These are phyloP conservation scores for Xylaria polymorpha DNA, from an alignment of 2,329 filamentous ascomycete species.

Conservation along the genomic window DNA sequence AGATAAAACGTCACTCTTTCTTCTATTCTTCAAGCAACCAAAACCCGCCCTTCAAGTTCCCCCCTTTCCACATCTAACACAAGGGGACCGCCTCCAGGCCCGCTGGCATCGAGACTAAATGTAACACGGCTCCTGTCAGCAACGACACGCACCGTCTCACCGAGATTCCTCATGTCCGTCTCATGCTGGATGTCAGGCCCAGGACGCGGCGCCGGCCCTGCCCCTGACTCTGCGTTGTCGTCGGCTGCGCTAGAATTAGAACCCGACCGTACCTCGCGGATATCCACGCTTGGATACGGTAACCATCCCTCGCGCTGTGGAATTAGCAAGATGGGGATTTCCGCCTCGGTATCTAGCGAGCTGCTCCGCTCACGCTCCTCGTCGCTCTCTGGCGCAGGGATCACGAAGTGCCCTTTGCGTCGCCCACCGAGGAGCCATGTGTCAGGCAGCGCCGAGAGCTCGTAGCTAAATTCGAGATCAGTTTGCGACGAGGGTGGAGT, in stretches of 20 bases:
- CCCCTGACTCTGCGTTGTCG: conserved; percentile 32
- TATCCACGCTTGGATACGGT: conserved; percentile 82
- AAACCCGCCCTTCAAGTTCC: conserved; percentile 36
- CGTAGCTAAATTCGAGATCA: conserved; percentile 82
- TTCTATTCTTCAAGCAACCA: conserved; percentile 34
- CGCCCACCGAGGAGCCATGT: conserved; percentile 88
- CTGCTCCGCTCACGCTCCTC: conserved; percentile 48
- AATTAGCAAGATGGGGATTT: conserved; percentile 79
- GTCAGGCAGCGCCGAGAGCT: conserved; percentile 78
- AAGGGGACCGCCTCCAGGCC: conserved; percentile 72
- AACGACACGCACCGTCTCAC: conserved; percentile 80
- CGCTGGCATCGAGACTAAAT: conserved; percentile 75
- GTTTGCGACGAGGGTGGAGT: conserved; percentile 48
- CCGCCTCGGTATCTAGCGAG: conserved; percentile 61
- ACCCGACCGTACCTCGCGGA: conserved; percentile 67
- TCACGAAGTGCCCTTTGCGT: conserved; percentile 80
- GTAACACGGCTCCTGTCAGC: conserved; percentile 78
- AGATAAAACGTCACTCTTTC: neutral
- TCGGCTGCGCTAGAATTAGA: conserved; percentile 14
- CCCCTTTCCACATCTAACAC: conserved; percentile 70
- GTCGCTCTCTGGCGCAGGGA: conserved; percentile 54
- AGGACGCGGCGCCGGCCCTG: conserved; percentile 39
- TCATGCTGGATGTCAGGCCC: conserved; percentile 69
- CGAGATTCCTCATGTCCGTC: conserved; percentile 81
- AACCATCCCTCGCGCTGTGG: conserved; percentile 82